Base-by-base conservation (phyloP, 306 rosid species). In the Cucurbita pepo region DNA sequence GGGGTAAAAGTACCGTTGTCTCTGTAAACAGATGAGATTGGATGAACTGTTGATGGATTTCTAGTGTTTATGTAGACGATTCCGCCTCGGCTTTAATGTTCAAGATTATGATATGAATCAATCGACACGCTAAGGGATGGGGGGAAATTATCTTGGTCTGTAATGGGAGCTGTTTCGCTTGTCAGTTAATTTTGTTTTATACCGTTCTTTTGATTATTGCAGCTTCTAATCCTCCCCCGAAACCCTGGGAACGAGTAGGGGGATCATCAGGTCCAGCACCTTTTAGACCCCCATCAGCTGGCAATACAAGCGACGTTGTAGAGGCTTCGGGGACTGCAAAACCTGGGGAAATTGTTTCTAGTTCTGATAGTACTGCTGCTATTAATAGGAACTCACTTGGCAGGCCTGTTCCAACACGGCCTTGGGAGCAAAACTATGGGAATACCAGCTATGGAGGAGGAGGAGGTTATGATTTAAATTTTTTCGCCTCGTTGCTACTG, bases 261-360 rank as follows among this genome's bases (percentile, higher is more conserved):
- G 79, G 85, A 54, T 89, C 99, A 4, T 79, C 96, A 25, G 92
- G 97, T 13, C 89, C 97, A 3, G 88, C 91, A 22, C 99, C 99
- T 59, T 95, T 91, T 72, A 95, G 76, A 74, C 96, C 99, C 15
- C 85, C 97, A 10, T 89, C 99, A 16, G 82, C 78, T 38, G 99
- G 99, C 69, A 84, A 74, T 80, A 95, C 99, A 2, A 95, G 96
- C 77, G 88, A 86, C 44, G 89, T 95, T 25, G 99, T 95, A 76
- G 99, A 95, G 86, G 89, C 99, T 73, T 95, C 99, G 14, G 96
- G 97, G 75, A 95, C 97, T 65, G 95, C 99, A 54, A 89, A 74
- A 75, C 97, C 95, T 34, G 99, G 99, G 58, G 99, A 95, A 80
- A 91, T 95, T 58, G 95, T 95, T 77, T 78, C 96, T 15, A 77